phyloP scores from a whole-genome alignment of 257 asterid genomes.

The Vinca minor region DNA sequence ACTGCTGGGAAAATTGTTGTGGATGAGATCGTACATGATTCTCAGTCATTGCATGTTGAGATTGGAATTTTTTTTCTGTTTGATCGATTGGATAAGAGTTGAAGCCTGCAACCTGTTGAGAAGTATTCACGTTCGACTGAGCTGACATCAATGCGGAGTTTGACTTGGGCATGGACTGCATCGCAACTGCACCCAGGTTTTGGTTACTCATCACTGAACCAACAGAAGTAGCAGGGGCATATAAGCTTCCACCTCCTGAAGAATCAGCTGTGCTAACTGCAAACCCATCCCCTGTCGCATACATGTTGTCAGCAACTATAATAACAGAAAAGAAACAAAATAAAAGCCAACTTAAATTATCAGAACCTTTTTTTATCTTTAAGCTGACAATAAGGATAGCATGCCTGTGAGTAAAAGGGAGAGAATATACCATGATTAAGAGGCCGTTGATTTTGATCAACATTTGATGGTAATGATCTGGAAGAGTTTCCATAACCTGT shows the following conservation, averaged over 20 bases:
- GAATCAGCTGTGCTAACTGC: slow-evolving; percentile 53
- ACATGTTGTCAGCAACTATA: slow-evolving; percentile 19
- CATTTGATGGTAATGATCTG: slow-evolving; percentile 42
- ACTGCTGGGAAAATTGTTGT: slow-evolving; percentile 42
- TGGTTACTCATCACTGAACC: slow-evolving; percentile 46
- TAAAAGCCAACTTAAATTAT: not conserved
- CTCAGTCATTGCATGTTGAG: slow-evolving; percentile 41
- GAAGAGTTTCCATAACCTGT: slow-evolving; percentile 47
- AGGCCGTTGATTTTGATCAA: slow-evolving; percentile 66
- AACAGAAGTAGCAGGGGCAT: slow-evolving; percentile 44
- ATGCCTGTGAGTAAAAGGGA: not conserved
- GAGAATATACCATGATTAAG: slow-evolving; percentile 46
- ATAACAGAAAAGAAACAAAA: slow-evolving; percentile 9
- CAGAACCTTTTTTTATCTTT: not conserved
- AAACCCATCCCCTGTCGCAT: slow-evolving; percentile 65
- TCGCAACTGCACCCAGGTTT: slow-evolving; percentile 35
- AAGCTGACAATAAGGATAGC: not conserved
- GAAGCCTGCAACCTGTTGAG: slow-evolving; percentile 45
- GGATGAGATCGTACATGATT: slow-evolving; percentile 45
- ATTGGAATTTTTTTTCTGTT: slow-evolving; percentile 46
- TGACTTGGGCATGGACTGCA: slow-evolving; percentile 51
- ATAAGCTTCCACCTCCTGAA: slow-evolving; percentile 59
- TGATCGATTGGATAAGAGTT: slow-evolving; percentile 47
- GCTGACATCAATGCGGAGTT: slow-evolving; percentile 38
- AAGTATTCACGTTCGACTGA: slow-evolving; percentile 37